Evolutionary conservation across 1,284 basidiomycete genomes (phyloP), one percentile per base, ranked within the genome.

Genomic region (Cryptococcus sp.): DNA sequence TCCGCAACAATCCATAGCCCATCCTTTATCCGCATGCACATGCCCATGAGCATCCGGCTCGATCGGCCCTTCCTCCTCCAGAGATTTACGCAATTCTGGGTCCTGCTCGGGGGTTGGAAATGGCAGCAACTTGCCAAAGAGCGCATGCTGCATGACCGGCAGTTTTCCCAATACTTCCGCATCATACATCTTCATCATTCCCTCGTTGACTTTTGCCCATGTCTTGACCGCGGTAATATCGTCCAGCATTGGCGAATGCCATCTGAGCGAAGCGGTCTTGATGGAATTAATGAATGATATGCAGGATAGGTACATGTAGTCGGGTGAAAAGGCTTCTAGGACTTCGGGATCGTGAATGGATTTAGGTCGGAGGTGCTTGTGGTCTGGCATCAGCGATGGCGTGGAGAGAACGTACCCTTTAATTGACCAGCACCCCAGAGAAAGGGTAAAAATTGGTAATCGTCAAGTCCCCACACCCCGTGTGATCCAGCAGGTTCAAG

Each of bases 171-270:
- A 80, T 1, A 98, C 96, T 73, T 98, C 93, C 32, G 91, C 93
- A 37, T 81, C 81, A 75, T 93, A 98, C 94, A 98, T 98, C 76
- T 98, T 98, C 72, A 89, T 81, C 91, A 98, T 97, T 10, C 94
- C 96, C n/a, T 81, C 77, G 72, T 98, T 97, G 59, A 98, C 91
- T 73, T 98, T 98, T 67, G 88, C 85, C 93, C 93, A 98, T 1
- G 90, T 88, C 76, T 93, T 96, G 50, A 96, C 94, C 3, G 86
- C 91, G 0, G 91, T 94, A 55, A 98, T 98, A 70, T 98, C 94
- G 69, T 98, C 91, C 11, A 98, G 82, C 94, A 98, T 98, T 0
- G 94, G 96, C 0, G 91, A 97, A 76, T 98, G 96, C 96, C 94
- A 98, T 46, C 93, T 82, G 2, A 98, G 79, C 0, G 91, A 92